phyloP scores from a whole-genome alignment of 2,329 filamentous ascomycete genomes.

The Xylaria sp. region DNA sequence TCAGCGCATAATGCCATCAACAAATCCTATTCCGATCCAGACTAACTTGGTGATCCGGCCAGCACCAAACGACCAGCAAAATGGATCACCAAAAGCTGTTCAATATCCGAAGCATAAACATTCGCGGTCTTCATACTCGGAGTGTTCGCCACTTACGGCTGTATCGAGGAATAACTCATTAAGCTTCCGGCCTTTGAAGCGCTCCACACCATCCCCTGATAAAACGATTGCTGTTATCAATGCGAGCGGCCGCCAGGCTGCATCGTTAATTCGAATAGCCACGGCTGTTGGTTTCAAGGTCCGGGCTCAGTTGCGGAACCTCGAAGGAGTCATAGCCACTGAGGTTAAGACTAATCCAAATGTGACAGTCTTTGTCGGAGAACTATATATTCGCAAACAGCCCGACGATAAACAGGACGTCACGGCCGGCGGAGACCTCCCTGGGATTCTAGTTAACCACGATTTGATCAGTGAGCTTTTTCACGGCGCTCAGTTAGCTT shows the following conservation, averaged over 20 bases:
- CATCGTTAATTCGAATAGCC: slow-evolving; percentile 92
- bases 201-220: slow-evolving; percentile 67
- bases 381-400: slow-evolving; percentile 68
- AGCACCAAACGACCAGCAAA: slow-evolving; percentile 45
- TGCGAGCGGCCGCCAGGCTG: slow-evolving; percentile 93
- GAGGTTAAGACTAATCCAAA: slow-evolving; percentile 87
- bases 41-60: slow-evolving; percentile 50
- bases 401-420: slow-evolving; percentile 69
- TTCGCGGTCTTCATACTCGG: slow-evolving; percentile 70
- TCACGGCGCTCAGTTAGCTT: slow-evolving; percentile 84
- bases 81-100: slow-evolving; percentile 45
- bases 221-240: slow-evolving; percentile 96
- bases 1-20: slow-evolving; percentile 44
- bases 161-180: slow-evolving; percentile 69
- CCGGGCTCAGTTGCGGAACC: slow-evolving; percentile 88
- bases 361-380: slow-evolving; percentile 72
- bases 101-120: slow-evolving; percentile 64
- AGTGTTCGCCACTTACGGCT: slow-evolving; percentile 63
- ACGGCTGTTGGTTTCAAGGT: slow-evolving; percentile 94
- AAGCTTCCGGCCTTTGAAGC: slow-evolving; percentile 69
- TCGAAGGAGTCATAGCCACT: slow-evolving; percentile 86
- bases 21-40: slow-evolving; percentile 51
- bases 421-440: slow-evolving; percentile 72
- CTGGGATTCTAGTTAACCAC: slow-evolving; percentile 75
- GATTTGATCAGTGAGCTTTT: slow-evolving; percentile 82